Percentiles rank a stretch among this genome's conserved stretches.
Evolutionary conservation across 129 eudicot species (phyloP).

Genomic region (Escallonia herrerae): DNA sequence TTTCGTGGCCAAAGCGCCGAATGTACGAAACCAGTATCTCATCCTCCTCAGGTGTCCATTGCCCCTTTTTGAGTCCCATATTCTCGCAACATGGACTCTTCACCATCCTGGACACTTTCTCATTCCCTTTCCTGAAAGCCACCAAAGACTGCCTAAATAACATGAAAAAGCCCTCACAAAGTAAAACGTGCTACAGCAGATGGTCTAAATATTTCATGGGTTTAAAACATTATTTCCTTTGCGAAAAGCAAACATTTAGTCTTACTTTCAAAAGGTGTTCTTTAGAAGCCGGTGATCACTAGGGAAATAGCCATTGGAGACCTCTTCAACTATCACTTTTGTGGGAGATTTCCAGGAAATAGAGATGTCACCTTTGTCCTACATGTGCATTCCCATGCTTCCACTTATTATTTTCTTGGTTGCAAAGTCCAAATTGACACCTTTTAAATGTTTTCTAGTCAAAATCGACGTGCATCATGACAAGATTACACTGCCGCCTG

Average conservation of each 20-base stretch:
- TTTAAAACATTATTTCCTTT: not conserved
- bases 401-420: not conserved
- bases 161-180: not conserved
- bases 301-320: not conserved
- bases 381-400: not conserved
- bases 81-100: constrained; percentile 2
- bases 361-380: not conserved
- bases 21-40: constrained; percentile 1
- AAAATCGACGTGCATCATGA: no score
- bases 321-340: not conserved
- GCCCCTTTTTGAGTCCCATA: constrained; percentile 1
- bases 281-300: not conserved
- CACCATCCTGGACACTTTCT: not conserved
- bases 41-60: constrained; percentile 5
- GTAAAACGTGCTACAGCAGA: not conserved
- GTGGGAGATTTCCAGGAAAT: not conserved
- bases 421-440: not conserved
- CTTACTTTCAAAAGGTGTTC: no score
- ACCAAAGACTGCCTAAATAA: not conserved
- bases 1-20: not conserved
- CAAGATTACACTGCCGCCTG: no score
- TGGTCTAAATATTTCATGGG: not conserved
- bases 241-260: not conserved
- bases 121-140: not conserved
- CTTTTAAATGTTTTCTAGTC: not conserved